Conservation (phyloP, 1,284 basidiomycete genomes). For the Takashimella tepidaria region DNA sequence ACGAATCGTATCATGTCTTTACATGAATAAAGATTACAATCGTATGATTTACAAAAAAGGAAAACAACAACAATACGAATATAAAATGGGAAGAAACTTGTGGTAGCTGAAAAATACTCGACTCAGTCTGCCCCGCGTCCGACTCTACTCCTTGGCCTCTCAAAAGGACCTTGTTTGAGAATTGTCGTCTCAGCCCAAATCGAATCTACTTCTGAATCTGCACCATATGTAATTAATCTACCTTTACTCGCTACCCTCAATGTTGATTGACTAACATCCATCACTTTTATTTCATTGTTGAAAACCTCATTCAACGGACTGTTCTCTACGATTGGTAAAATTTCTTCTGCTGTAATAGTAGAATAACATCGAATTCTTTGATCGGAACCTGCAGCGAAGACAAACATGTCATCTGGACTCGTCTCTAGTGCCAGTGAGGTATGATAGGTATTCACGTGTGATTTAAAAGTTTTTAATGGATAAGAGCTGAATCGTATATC, state of each 20-base stretch:
- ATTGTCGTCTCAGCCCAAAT: too few species aligned
- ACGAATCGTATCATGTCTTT: too few species aligned
- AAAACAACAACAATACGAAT: too few species aligned
- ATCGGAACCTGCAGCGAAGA: slow-evolving; percentile 36
- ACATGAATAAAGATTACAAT: too few species aligned
- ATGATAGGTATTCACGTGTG: slow-evolving; percentile 34
- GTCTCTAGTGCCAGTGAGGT: slow-evolving; percentile 29
- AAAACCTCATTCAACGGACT: slow-evolving; percentile 20
- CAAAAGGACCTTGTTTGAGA: too few species aligned
- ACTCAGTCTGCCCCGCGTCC: too few species aligned
- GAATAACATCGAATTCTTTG: slow-evolving; percentile 30
- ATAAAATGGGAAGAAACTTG: too few species aligned
- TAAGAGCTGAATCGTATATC: slow-evolving; percentile 29
- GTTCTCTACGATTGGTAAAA: not conserved
- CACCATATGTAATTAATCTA: not conserved
- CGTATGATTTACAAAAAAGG: too few species aligned
- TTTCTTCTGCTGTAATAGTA: slow-evolving; percentile 25
- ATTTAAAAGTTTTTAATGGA: slow-evolving; percentile 24
- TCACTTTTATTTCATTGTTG: slow-evolving; percentile 9
- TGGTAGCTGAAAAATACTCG: too few species aligned
- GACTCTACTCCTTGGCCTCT: too few species aligned
- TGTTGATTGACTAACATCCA: slow-evolving; percentile 10
- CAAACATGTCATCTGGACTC: slow-evolving; percentile 25
- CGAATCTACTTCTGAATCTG: too few species aligned
- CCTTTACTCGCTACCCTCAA: not conserved